These are phyloP conservation scores for Moricandia arvensis DNA, from an alignment of 345 rosid genomes.

Conservation along the genomic window DNA sequence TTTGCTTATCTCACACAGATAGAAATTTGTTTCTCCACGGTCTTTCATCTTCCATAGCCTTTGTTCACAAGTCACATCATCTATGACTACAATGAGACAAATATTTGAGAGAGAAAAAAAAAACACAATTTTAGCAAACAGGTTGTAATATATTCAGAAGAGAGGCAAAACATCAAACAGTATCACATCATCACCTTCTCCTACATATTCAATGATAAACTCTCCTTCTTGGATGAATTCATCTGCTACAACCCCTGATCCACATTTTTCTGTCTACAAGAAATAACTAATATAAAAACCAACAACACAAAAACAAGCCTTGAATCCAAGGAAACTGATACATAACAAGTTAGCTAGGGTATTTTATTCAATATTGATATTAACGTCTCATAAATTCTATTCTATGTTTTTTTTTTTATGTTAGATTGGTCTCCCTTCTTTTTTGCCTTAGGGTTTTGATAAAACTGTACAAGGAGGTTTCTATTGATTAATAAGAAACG, in stretches of 20 bases:
- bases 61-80: slow-evolving; percentile 96
- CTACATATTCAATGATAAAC: slow-evolving; percentile 94
- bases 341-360: not conserved
- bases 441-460: not conserved
- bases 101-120: not conserved
- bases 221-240: slow-evolving; percentile 86
- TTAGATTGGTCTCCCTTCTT: not conserved
- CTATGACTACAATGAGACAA: slow-evolving; percentile 61
- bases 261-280: slow-evolving; percentile 95
- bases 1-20: slow-evolving; percentile 90
- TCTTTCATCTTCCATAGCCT: slow-evolving; percentile 98
- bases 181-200: slow-evolving; percentile 67
- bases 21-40: slow-evolving; percentile 89
- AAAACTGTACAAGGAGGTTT: not conserved
- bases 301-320: not conserved
- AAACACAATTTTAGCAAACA: slow-evolving; percentile 3
- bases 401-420: no score
- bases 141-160: slow-evolving; percentile 3
- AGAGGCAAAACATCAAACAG: slow-evolving; percentile 18
- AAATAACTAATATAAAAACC: slow-evolving; percentile 36
- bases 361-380: not conserved
- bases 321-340: not conserved
- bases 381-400: not conserved
- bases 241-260: slow-evolving; percentile 86
- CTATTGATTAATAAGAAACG: not conserved